Evolutionary conservation across 2,329 filamentous ascomycete genomes (phyloP), one percentile per base, ranked within the genome.

Genomic region (Fusarium zealandicum): DNA sequence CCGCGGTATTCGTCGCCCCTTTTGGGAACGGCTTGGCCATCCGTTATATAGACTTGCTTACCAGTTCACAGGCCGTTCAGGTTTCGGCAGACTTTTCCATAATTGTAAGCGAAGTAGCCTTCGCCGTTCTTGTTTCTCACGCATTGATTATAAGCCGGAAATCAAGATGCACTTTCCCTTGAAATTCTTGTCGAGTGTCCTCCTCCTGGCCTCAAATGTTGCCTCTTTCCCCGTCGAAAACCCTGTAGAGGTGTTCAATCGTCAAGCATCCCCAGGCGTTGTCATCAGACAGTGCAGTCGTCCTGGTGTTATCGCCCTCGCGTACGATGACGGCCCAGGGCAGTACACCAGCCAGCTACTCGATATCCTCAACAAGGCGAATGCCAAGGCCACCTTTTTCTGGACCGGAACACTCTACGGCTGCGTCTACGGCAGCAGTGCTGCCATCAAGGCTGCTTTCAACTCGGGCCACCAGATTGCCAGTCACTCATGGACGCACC

Each of bases 301-400:
- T 51, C 74, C 79, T 0, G 75, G 75, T 11, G 72, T 77, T 33
- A 67, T 83, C 3, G 79, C 80, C 1, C 73, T 83, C n/a, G 80
- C 80, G 2, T 82, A 80, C 55, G 81, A 83, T 48, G 81, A 83
- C 46, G 80, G 80, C 0, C 81, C 81, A 1, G 80, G 78, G 53
- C 67, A 74, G 47, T 82, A 78, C 64, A 84, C 80, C 0, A 73
- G 69, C 3, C 70, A 73, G 38, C 70, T 84, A 2, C 71, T 84
- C n/a, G 79, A 83, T 61, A 79, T 76, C 13, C 73, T 84, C 14
- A 74, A 81, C 61, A 66, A 67, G 4, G 76, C 75, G 6, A 76
- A 74, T 7, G 80, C 76, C 35, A 82, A 82, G 66, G 81, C 76
- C 6, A 84, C 80, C 3, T 83, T 82, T 69, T 83, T 82, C 72